Conservation (phyloP, 345 rosid genomes). For the Nasturtium officinale region DNA sequence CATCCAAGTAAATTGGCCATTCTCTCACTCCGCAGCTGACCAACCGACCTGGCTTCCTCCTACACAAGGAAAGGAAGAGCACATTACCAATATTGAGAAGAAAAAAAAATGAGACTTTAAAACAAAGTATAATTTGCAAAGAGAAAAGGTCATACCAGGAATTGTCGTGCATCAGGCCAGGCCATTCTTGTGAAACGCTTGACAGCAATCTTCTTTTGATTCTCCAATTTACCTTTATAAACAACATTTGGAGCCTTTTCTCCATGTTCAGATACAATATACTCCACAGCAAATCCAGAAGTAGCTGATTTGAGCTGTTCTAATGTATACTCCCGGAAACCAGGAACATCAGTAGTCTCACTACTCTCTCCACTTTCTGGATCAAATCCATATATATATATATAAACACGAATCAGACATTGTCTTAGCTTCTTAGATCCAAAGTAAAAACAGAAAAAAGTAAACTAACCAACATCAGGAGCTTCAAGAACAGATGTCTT, state of each 20-base stretch:
- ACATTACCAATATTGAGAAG: background rate
- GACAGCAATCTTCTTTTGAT: conserved; percentile 77
- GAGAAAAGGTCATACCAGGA: conserved; percentile 52
- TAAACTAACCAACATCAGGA: conserved; percentile 64
- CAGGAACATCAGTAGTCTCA: conserved; percentile 50
- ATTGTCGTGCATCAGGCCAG: conserved; percentile 93
- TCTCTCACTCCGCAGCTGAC: conserved; percentile 72
- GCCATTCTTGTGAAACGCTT: conserved; percentile 85
- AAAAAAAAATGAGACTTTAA: background rate
- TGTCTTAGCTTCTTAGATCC: conserved; percentile 19
- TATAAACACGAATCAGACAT: conserved; percentile 12
- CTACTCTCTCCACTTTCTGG: conserved; percentile 58
- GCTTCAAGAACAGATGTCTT: conserved; percentile 70
- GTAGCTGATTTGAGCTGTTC: conserved; percentile 82
- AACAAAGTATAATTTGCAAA: background rate
- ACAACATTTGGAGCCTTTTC: conserved; percentile 95
- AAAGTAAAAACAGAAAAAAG: background rate
- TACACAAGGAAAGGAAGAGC: conserved; percentile 32
- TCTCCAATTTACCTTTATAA: conserved; percentile 80
- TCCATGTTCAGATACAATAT: conserved; percentile 92
- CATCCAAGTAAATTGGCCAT: conserved; percentile 89
- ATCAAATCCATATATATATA: background rate
- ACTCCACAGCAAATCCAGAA: conserved; percentile 83
- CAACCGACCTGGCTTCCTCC: conserved; percentile 95
- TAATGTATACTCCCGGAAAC: conserved; percentile 65